Evolutionary conservation across 2,329 filamentous ascomycete genomes (phyloP).

Genomic region (Ascochyta fabae): DNA sequence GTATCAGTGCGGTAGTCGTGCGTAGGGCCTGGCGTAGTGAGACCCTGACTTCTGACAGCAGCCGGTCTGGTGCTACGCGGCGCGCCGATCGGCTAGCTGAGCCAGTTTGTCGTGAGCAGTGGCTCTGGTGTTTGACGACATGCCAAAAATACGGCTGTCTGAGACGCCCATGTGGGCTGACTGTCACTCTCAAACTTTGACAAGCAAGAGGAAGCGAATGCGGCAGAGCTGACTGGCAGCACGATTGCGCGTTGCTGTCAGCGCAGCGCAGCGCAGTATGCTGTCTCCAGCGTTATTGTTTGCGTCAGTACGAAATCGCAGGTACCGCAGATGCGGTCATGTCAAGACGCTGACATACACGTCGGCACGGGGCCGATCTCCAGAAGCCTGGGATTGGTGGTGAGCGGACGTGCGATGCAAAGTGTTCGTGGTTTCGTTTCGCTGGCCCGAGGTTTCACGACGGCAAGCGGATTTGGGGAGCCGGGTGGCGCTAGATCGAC

Average conservation of each 20-base stretch:
- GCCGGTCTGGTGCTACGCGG: constrained; percentile 1
- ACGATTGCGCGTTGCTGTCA: constrained; percentile 9
- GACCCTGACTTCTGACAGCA: constrained; percentile 15
- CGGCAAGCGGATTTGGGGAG: constrained; percentile 17
- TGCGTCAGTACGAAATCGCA: constrained; percentile 8
- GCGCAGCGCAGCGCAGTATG: background rate
- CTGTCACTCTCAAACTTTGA: constrained; percentile 3
- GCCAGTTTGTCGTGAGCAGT: background rate
- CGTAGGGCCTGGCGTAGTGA: background rate
- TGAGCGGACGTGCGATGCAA: constrained; percentile 1
- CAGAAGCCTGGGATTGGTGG: constrained; percentile 8
- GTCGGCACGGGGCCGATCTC: constrained; percentile 1
- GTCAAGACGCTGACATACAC: constrained; percentile 5
- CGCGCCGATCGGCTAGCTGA: constrained; percentile 9
- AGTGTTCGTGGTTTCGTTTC: constrained; percentile 18
- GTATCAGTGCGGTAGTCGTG: constrained; percentile 10
- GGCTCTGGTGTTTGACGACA: constrained; percentile 14
- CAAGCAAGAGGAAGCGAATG: constrained; percentile 5
- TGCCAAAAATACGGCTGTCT: constrained; percentile 8
- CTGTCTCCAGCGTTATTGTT: background rate
- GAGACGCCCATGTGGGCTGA: constrained; percentile 14
- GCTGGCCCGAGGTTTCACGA: constrained; percentile 13
- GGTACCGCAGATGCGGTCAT: constrained; percentile 1
- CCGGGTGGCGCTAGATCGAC: constrained; percentile 15
- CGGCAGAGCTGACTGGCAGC: constrained; percentile 7